These are phyloP conservation scores for Yamadazyma spencermartinsiae DNA, from an alignment of 1,139 yeast species.

Conservation along the genomic window DNA sequence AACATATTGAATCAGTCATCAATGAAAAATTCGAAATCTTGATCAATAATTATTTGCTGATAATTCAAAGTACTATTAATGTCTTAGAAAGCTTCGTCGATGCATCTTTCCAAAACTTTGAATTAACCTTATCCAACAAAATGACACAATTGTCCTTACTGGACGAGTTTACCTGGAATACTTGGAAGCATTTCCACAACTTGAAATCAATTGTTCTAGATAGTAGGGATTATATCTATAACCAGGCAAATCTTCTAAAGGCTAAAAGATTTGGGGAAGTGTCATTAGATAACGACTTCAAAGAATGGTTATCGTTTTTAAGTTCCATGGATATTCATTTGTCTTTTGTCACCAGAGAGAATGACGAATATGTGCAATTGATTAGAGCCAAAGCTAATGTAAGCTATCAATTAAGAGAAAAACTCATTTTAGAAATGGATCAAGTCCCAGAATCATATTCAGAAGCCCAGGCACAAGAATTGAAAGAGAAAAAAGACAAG, in stretches of 20 bases:
- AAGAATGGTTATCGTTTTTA: slow-evolving; percentile 51
- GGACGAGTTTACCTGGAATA: slow-evolving; percentile 52
- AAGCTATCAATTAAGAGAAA: slow-evolving; percentile 73
- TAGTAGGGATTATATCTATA: slow-evolving; percentile 57
- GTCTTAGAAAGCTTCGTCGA: slow-evolving; percentile 74
- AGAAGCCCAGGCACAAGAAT: slow-evolving; percentile 5
- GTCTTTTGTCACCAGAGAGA: slow-evolving; percentile 61
- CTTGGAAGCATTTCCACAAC: slow-evolving; percentile 66
- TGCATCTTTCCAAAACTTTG: slow-evolving; percentile 56
- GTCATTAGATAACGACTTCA: slow-evolving; percentile 34
- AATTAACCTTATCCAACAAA: slow-evolving; percentile 33
- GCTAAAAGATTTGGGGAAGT: slow-evolving; percentile 10
- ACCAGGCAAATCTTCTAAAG: slow-evolving; percentile 19
- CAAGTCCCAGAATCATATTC: slow-evolving; percentile 1
- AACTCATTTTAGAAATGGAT: slow-evolving; percentile 12
- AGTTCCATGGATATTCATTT: slow-evolving; percentile 62
- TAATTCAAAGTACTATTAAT: slow-evolving; percentile 59
- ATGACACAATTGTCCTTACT: slow-evolving; percentile 27
- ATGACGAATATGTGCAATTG: slow-evolving; percentile 68
- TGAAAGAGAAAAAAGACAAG: too few species aligned
- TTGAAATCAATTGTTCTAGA: slow-evolving; percentile 56
- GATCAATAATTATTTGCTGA: slow-evolving; percentile 38
- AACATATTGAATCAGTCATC: slow-evolving; percentile 33
- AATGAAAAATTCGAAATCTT: slow-evolving; percentile 34
- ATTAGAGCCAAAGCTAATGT: slow-evolving; percentile 81